A percentile compares a stretch with the other conserved stretches of the same genome.
Conservation (phyloP, 306 rosid genomes). For the Datisca glomerata region DNA sequence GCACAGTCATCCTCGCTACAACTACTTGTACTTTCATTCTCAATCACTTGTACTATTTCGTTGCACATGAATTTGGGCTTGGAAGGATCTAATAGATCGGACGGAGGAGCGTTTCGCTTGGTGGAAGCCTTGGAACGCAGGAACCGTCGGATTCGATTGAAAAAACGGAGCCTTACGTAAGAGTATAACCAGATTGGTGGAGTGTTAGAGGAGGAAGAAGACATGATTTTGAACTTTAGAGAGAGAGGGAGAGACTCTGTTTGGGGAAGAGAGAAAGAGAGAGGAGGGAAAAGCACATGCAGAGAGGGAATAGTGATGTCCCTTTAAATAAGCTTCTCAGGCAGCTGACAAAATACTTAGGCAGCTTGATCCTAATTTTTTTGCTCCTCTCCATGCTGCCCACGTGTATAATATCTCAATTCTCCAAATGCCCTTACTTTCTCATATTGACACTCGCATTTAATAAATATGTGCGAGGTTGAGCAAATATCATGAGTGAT, state of each 20-base stretch:
- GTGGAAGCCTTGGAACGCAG: slow-evolving; percentile 45
- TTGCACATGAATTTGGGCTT: background rate
- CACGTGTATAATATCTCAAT: no score
- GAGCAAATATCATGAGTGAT: no score
- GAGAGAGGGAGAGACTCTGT: slow-evolving; percentile 6
- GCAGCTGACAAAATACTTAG: no score
- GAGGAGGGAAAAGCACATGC: no score
- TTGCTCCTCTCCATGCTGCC: no score
- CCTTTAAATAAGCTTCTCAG: no score
- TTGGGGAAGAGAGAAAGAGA: no score
- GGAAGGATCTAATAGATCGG: slow-evolving; percentile 18
- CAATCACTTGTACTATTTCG: slow-evolving; percentile 14
- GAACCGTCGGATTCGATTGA: slow-evolving; percentile 52
- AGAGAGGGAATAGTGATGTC: no score
- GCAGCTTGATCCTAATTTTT: no score
- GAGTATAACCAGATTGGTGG: slow-evolving; percentile 46
- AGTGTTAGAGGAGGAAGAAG: slow-evolving; percentile 38
- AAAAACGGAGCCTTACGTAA: slow-evolving; percentile 55
- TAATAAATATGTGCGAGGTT: no score
- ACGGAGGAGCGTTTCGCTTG: slow-evolving; percentile 24
- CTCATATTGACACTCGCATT: no score
- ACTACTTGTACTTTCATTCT: slow-evolving; percentile 8
- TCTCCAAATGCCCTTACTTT: no score
- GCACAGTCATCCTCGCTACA: slow-evolving; percentile 16
- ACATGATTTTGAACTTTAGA: slow-evolving; percentile 26